Evolutionary conservation across 108 stramenopile species (phyloP).

Genomic region (Chaetoceros tenuissimus): DNA sequence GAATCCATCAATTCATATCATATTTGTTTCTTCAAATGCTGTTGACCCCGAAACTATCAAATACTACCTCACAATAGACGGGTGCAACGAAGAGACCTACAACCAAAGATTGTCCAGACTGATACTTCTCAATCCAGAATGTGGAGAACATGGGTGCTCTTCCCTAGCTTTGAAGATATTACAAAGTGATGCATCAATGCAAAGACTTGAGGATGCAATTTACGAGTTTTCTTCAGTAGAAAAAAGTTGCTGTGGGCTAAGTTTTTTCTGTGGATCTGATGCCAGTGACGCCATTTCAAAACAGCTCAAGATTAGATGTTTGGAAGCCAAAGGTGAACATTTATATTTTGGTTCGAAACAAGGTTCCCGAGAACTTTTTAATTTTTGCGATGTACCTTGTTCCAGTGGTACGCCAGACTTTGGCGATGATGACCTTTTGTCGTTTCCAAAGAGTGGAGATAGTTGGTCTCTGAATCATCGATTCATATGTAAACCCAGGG

Average conservation of each 20-base stretch:
- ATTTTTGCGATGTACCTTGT: conserved; percentile 12
- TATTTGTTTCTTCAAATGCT: conserved; percentile 16
- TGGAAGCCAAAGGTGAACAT: conserved; percentile 16
- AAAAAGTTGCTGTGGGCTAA: conserved; percentile 1
- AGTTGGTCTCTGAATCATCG: conserved; percentile 15
- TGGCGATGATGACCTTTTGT: conserved; percentile 18
- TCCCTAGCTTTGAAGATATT: conserved; percentile 21
- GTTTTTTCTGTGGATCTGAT: conserved; percentile 18
- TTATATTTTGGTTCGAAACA: conserved; percentile 27
- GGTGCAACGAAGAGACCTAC: conserved; percentile 1
- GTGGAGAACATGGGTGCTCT: conserved; percentile 2
- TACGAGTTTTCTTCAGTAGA: conserved; percentile 5
- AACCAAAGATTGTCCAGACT: conserved; percentile 16
- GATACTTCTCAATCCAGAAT: conserved; percentile 18
- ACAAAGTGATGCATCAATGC: conserved; percentile 1
- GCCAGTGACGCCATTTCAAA: conserved; percentile 12
- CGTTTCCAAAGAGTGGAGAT: conserved; percentile 3
- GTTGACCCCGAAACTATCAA: conserved; percentile 13
- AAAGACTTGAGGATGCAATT: conserved; percentile 8
- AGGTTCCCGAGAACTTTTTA: conserved; percentile 21
- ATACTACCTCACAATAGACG: conserved; percentile 20
- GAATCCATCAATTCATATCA: conserved; percentile 16
- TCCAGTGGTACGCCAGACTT: conserved; percentile 15
- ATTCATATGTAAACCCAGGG: conserved; percentile 14
- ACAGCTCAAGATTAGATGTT: conserved; percentile 11